Evolutionary conservation across 768 basidiomycete species (phyloP).

Genomic region (Neoboletus magnificus): DNA sequence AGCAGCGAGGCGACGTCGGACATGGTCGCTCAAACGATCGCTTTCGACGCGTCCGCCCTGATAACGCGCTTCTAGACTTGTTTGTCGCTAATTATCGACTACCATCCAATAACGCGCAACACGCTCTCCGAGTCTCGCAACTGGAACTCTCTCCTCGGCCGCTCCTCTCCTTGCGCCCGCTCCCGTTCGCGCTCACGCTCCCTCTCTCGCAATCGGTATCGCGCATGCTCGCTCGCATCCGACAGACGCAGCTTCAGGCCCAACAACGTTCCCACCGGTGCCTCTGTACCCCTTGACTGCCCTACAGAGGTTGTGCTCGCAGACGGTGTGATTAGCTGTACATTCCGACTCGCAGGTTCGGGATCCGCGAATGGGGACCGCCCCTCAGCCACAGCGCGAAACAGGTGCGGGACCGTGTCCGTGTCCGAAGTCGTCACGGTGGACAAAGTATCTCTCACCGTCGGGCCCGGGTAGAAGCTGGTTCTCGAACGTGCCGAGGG

Average conservation of each 20-base stretch:
- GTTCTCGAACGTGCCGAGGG: slow-evolving; percentile 16
- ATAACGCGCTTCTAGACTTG: slow-evolving; percentile 5
- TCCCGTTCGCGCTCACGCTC: slow-evolving; percentile 16
- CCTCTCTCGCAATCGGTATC: slow-evolving; percentile 20
- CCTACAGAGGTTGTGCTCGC: neutral
- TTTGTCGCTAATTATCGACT: slow-evolving; percentile 7
- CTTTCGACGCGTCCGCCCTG: neutral
- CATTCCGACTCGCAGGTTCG: too few relatives aligned
- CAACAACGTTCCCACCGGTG: slow-evolving; percentile 5
- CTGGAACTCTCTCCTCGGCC: slow-evolving; percentile 3
- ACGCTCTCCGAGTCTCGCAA: slow-evolving; percentile 21
- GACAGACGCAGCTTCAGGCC: slow-evolving; percentile 22
- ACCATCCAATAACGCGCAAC: slow-evolving; percentile 22
- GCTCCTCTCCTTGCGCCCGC: neutral
- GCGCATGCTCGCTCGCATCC: slow-evolving; percentile 24
- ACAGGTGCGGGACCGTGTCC: slow-evolving; percentile 7
- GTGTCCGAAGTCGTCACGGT: slow-evolving; percentile 23
- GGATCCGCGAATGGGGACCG: slow-evolving; percentile 1
- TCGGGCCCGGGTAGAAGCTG: slow-evolving; percentile 4
- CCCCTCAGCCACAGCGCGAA: neutral
- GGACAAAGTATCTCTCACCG: slow-evolving; percentile 19
- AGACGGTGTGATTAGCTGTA: neutral
- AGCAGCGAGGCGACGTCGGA: slow-evolving; percentile 68
- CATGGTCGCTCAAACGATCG: slow-evolving; percentile 37
- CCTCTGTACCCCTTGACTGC: neutral